Evolutionary conservation across 2,329 filamentous ascomycete genomes (phyloP), one percentile per base, ranked within the genome.

Genomic region (Fusarium equiseti): DNA sequence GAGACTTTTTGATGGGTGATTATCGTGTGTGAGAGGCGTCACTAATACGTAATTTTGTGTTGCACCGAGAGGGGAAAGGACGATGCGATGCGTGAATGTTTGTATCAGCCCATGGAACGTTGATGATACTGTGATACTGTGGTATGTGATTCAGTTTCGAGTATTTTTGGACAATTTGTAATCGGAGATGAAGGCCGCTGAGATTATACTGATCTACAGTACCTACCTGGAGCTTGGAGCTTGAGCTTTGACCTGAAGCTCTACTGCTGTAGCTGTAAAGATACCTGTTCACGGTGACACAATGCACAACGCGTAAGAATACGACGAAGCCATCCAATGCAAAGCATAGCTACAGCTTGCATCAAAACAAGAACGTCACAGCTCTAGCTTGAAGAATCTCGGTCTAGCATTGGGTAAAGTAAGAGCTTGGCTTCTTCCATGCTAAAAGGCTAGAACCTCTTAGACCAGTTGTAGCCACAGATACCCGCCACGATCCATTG

Each of bases 1-100:
- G 72, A 38, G 35, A 38, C 35, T 38, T 32, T 20, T 38, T 38
- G 18, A 38, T 38, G 35, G 35, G 43, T 45, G 31, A 56, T 57
- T 42, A 49, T 59, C 56, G 58, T 59, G 57, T 52, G 55, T 58
- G 27, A 29, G 50, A 52, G 59, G 70, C 73, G 73, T 75, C 73
- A 75, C 73, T 40, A 70, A 63, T 49, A 74, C 73, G 73, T 75
- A 75, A 75, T 73, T 68, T 38, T 46, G 55, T 51, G 58, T 59
- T 51, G 58, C 54, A 61, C 40, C 20, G 43, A 40, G 63, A 44
- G 18, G 46, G 45, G 55, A 48, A 44, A 44, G 8, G 22, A 29
- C 10, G 27, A 29, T 6, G 24, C 42, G 9, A 38, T 38, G 3
- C 35, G 6, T 44, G 20, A 24, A 44, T 16, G 42, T 44, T 16